Evolutionary conservation across 371 early-diverging fungal species (phyloP).

Genomic region (Mucor saturninus): DNA sequence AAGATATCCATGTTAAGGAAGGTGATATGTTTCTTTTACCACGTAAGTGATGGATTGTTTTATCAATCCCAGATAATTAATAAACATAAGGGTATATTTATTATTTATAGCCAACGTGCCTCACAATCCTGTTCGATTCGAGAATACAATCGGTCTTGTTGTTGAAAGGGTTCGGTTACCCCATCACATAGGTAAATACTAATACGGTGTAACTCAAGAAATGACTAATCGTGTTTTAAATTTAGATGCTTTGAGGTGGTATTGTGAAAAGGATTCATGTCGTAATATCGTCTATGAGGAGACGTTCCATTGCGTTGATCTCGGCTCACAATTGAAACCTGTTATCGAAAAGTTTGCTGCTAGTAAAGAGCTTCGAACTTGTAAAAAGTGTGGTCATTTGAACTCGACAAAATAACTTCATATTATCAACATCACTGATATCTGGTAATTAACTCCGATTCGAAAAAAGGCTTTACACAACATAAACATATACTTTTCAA

Average conservation of each 20-base stretch:
- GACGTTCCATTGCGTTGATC: slow-evolving; percentile 85
- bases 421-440: neutral
- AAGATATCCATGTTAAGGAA: slow-evolving; percentile 84
- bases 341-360: slow-evolving; percentile 84
- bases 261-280: slow-evolving; percentile 81
- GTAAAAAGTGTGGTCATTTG: slow-evolving; percentile 75
- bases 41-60: slow-evolving; percentile 49
- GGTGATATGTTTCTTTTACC: slow-evolving; percentile 96
- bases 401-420: slow-evolving; percentile 65
- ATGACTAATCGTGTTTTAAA: slow-evolving; percentile 22
- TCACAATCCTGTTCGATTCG: slow-evolving; percentile 93
- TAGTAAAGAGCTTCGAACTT: slow-evolving; percentile 70
- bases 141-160: slow-evolving; percentile 92
- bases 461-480: neutral
- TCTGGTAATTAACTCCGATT: neutral
- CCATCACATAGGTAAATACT: slow-evolving; percentile 71
- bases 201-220: slow-evolving; percentile 15
- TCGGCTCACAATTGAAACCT: slow-evolving; percentile 90
- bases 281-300: slow-evolving; percentile 84
- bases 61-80: no score
- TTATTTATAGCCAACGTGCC: slow-evolving; percentile 71
- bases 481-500: no score
- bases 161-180: slow-evolving; percentile 85
- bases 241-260: slow-evolving; percentile 88
- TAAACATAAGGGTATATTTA: neutral